A percentile compares a stretch with the other conserved stretches of the same genome.
These are phyloP conservation scores for Peribolospora kevripleyi DNA, from an alignment of 768 basidiomycete genomes.

Conservation along the genomic window DNA sequence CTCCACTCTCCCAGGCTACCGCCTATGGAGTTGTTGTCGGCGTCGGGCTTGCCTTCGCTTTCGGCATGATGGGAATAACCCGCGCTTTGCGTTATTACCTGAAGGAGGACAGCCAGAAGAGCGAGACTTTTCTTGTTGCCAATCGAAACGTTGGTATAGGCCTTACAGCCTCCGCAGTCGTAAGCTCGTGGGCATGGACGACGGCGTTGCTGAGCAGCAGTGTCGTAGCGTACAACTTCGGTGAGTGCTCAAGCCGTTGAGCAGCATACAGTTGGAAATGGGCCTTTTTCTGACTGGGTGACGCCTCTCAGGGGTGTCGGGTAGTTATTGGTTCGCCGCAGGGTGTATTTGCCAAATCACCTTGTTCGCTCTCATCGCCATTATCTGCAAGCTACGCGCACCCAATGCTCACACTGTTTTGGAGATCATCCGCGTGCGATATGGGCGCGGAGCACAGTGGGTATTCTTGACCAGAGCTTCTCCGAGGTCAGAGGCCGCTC, in stretches of 20 bases:
- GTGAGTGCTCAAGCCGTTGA: too few species aligned
- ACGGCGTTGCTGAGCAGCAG: background rate
- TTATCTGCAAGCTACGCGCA: slow-evolving; percentile 33
- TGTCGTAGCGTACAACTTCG: background rate
- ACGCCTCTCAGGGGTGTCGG: background rate
- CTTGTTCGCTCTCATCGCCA: slow-evolving; percentile 25
- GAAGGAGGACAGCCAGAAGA: background rate
- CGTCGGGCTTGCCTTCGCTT: background rate
- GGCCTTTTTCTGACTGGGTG: too few species aligned
- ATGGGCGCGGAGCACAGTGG: slow-evolving; percentile 8
- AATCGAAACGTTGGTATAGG: slow-evolving; percentile 1
- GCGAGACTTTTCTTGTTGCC: slow-evolving; percentile 3
- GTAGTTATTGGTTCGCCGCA: background rate
- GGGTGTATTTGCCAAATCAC: slow-evolving; percentile 28
- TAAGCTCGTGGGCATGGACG: slow-evolving; percentile 1
- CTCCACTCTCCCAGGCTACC: background rate
- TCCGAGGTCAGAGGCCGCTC: too few species aligned
- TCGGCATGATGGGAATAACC: slow-evolving; percentile 1
- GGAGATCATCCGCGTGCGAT: slow-evolving; percentile 25
- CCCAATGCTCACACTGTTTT: slow-evolving; percentile 35
- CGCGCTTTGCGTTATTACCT: background rate
- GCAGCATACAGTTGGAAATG: too few species aligned
- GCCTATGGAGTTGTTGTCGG: slow-evolving; percentile 3
- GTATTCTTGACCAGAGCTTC: slow-evolving; percentile 20
- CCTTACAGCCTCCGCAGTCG: slow-evolving; percentile 1